These are phyloP conservation scores for Schwanniomyces sp. DNA, from an alignment of 805 yeast genomes.

Conservation along the genomic window DNA sequence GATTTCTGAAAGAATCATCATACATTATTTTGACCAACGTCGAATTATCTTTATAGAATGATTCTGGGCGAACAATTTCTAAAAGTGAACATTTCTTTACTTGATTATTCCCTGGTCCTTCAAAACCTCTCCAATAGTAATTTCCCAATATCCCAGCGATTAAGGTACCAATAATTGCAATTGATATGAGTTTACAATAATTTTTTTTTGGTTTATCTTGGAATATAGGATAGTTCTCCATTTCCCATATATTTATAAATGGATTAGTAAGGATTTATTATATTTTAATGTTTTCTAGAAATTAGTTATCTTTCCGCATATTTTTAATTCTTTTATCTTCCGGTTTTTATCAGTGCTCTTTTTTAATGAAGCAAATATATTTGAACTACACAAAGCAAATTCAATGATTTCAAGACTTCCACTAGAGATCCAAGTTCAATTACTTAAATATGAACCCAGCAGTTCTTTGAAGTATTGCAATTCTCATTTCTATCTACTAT, in stretches of 20 bases:
- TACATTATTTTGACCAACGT: slow-evolving; percentile 13
- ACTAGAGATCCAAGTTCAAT: slow-evolving; percentile 39
- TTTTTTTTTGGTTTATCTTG: not conserved
- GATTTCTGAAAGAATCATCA: slow-evolving; percentile 12
- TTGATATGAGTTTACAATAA: not conserved
- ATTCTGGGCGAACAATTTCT: slow-evolving; percentile 21
- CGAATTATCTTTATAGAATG: slow-evolving; percentile 16
- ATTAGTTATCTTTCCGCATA: no score
- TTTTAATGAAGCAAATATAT: not conserved
- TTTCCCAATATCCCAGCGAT: not conserved
- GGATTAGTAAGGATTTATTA: no score
- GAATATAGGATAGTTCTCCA: not conserved
- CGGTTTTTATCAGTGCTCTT: no score
- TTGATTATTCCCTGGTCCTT: not conserved
- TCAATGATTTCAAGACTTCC: slow-evolving; percentile 31
- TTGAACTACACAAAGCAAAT: not conserved
- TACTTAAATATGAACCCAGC: slow-evolving; percentile 32
- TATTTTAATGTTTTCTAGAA: no score
- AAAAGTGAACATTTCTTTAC: slow-evolving; percentile 3
- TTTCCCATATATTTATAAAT: not conserved
- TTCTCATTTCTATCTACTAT: slow-evolving; percentile 46
- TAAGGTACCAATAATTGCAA: not conserved
- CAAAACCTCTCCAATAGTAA: not conserved
- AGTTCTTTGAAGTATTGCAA: slow-evolving; percentile 34
- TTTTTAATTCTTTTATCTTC: no score